A percentile compares a stretch with the other conserved stretches of the same genome.
Conservation (phyloP, 1,139 yeast species). For the Diutina pseudorugosa region DNA sequence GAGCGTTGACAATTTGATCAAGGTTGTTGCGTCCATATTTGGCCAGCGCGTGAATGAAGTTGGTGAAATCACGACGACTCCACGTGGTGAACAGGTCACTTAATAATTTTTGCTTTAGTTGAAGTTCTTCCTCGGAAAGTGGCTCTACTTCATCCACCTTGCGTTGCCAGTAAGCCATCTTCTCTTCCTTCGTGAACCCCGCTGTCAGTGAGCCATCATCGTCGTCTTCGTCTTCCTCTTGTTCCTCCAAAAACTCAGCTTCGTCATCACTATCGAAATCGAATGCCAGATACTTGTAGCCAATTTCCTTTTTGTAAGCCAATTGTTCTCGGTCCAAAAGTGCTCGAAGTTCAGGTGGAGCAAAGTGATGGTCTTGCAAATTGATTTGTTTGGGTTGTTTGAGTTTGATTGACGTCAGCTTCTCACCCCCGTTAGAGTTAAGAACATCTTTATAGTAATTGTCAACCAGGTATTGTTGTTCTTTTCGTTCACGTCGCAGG, state of each 20-base stretch:
- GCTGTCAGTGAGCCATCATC: constrained; percentile 32
- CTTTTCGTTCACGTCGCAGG: constrained; percentile 80
- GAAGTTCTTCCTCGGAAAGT: constrained; percentile 63
- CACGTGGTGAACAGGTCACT: constrained; percentile 64
- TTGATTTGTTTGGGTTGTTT: constrained; percentile 63
- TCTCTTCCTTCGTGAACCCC: constrained; percentile 27
- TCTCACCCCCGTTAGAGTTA: constrained; percentile 16
- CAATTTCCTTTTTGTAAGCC: constrained; percentile 59
- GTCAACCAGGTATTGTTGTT: constrained; percentile 78
- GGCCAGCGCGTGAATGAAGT: constrained; percentile 72
- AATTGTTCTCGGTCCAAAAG: constrained; percentile 71
- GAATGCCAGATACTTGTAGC: constrained; percentile 51
- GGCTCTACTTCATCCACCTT: constrained; percentile 62
- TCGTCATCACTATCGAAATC: constrained; percentile 45
- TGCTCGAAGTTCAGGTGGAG: constrained; percentile 49
- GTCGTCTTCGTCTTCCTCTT: constrained; percentile 22
- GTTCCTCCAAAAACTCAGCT: constrained; percentile 37
- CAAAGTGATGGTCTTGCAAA: constrained; percentile 84
- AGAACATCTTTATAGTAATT: constrained; percentile 77
- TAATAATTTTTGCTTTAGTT: constrained; percentile 47
- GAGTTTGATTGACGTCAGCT: constrained; percentile 23
- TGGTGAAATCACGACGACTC: constrained; percentile 83
- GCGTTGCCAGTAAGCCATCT: constrained; percentile 42
- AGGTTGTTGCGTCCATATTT: constrained; percentile 61
- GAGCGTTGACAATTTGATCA: constrained; percentile 38